Conservation (phyloP, 2,329 filamentous ascomycete species). For the Phyllosticta citrichinensis region DNA sequence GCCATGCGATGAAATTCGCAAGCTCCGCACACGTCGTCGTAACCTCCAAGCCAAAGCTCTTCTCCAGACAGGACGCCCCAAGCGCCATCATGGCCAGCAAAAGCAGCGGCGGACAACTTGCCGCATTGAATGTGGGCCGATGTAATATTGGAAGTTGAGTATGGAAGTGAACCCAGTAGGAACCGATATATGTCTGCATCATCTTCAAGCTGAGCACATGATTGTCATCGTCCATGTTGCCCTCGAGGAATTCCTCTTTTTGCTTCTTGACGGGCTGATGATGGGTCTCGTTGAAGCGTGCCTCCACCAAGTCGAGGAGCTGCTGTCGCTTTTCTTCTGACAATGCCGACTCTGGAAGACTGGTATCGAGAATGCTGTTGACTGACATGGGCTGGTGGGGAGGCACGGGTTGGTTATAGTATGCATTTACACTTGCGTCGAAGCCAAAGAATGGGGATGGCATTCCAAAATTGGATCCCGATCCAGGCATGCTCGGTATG, state of each 20-base stretch:
- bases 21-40: conserved; percentile 71
- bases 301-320: conserved; percentile 69
- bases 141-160: conserved; percentile 91
- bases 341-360: conserved; percentile 66
- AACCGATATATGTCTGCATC: conserved; percentile 84
- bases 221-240: conserved; percentile 53
- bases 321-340: conserved; percentile 83
- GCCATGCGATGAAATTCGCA: conserved; percentile 83
- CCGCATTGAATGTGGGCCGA: conserved; percentile 83
- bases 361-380: conserved; percentile 72
- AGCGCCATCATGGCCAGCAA: conserved; percentile 86
- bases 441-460: conserved; percentile 42
- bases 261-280: conserved; percentile 63
- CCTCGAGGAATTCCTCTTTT: conserved; percentile 68
- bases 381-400: conserved; percentile 82
- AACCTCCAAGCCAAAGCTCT: conserved; percentile 62
- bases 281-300: conserved; percentile 71
- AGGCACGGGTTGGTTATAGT: conserved; percentile 39
- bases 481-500: conserved; percentile 30
- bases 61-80: conserved; percentile 81
- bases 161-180: conserved; percentile 93
- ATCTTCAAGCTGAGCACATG: conserved; percentile 73
- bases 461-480: conserved; percentile 29
- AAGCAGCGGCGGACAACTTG: conserved; percentile 74
- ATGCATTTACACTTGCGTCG: conserved; percentile 38